Base-by-base conservation (phyloP, 2,329 filamentous ascomycete species). In the Diaporthe sp. region DNA sequence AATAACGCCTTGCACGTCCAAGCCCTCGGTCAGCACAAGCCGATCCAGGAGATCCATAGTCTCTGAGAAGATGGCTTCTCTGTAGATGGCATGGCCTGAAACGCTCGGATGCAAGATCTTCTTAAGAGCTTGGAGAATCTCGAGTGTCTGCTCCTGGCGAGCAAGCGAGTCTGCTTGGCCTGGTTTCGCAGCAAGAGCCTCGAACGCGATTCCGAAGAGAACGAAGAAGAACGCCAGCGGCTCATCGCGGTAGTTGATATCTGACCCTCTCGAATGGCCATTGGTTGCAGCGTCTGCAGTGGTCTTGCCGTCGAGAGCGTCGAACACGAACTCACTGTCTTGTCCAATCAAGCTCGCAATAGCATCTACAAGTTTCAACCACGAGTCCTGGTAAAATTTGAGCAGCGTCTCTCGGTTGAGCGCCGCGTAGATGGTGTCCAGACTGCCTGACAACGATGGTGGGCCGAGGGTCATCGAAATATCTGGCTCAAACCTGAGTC, bases 141-240 rank as follows among this genome's bases (percentile, higher is more conserved):
- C 95, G 39, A 85, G 86, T 9, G 94, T 95, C 82, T 98, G 95
- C 78, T 94, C 93, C 78, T 93, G 92, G 0, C 92, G 92, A 5
- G 92, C 92, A 42, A 95, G 88, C 15, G 92, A 88, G 79, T 94
- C 92, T 46, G 86, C 87, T 67, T 90, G 88, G 31, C 91, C 90
- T 7, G 94, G 93, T 62, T 95, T 92, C 9, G 95, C 95, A 10
- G 96, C 96, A 31, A 99, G 90, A 25, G 97, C 96, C 84, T 99
- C 97, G 79, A 99, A 98, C 0, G 96, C 95, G 75, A 99, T 93
- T 15, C 97, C 97, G 80, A 98, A 99, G 0, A 99, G 90, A 19
- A 99, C 96, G 81, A 99, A 99, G 87, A 99, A 99, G 88, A 99
- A 99, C 0, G 97, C 97, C 1, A 98, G 95, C 0, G 97, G 97